Percentiles rank a stretch among this genome's conserved stretches.
These are phyloP conservation scores for Solanum infundibuliforme DNA, from an alignment of 257 asterid species.

Conservation along the genomic window DNA sequence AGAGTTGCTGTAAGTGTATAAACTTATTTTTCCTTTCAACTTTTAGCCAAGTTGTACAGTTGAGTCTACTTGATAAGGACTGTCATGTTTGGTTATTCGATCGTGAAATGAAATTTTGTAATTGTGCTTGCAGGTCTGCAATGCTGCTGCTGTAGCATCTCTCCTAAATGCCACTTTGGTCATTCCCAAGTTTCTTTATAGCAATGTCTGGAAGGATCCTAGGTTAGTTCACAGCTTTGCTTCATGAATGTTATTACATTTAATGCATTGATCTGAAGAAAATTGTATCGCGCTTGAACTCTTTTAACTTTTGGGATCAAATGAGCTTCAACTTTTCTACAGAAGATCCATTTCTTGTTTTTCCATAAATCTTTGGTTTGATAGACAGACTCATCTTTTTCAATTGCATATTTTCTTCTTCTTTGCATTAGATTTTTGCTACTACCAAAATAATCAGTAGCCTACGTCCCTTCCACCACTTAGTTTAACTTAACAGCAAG, in stretches of 20 bases:
- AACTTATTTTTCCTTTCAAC: neutral
- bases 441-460: neutral
- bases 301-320: neutral
- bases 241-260: neutral
- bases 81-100: neutral
- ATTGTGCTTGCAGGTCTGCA: slow-evolving; percentile 57
- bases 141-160: slow-evolving; percentile 84
- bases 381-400: neutral
- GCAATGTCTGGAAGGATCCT: slow-evolving; percentile 97
- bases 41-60: neutral
- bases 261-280: neutral
- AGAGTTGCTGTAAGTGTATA: slow-evolving; percentile 71
- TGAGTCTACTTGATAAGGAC: neutral
- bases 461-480: neutral
- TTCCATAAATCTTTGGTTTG: neutral
- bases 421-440: neutral
- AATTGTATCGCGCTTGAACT: neutral
- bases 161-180: slow-evolving; percentile 86
- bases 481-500: neutral
- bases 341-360: neutral
- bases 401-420: neutral
- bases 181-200: slow-evolving; percentile 80
- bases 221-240: slow-evolving; percentile 26
- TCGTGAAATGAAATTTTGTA: neutral
- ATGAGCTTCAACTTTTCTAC: neutral